A percentile compares a stretch with the other conserved stretches of the same genome.
Conservation (phyloP, 768 basidiomycete genomes). For the Suillus variegatus region DNA sequence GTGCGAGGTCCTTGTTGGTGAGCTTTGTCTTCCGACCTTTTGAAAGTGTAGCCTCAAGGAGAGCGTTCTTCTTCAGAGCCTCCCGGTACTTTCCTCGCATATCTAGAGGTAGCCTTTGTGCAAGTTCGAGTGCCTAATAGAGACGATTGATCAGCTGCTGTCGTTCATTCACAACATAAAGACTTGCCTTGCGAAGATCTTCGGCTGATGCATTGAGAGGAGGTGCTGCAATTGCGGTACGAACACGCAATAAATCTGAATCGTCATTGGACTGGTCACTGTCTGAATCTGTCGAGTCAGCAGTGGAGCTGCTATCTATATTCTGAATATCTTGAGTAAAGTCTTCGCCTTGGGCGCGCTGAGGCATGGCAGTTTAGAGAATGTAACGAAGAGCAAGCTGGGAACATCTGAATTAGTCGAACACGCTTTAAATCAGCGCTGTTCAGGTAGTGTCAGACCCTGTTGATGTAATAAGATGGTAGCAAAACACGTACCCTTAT, state of each 20-base stretch:
- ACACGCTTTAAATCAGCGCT: neutral
- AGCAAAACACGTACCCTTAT: neutral
- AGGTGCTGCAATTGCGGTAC: neutral
- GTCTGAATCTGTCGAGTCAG: neutral
- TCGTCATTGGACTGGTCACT: neutral
- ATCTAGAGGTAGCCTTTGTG: neutral
- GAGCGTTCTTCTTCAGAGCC: neutral
- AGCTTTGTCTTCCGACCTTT: neutral
- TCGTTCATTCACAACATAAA: neutral
- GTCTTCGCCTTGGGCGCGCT: neutral
- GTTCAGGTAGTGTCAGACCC: neutral
- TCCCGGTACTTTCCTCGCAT: neutral
- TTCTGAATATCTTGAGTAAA: neutral
- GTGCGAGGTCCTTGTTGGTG: neutral
- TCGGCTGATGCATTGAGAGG: neutral
- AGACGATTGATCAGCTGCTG: neutral
- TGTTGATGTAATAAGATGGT: neutral
- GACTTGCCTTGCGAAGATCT: neutral
- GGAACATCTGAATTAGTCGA: neutral
- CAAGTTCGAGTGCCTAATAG: neutral
- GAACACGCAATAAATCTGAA: neutral
- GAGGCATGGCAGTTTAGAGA: neutral
- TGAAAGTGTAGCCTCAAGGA: neutral
- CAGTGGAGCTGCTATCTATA: neutral
- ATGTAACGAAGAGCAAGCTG: neutral